A percentile compares a stretch with the other conserved stretches of the same genome.
Evolutionary conservation across 768 basidiomycete species (phyloP).

Genomic region (Lentinula guzmanii): DNA sequence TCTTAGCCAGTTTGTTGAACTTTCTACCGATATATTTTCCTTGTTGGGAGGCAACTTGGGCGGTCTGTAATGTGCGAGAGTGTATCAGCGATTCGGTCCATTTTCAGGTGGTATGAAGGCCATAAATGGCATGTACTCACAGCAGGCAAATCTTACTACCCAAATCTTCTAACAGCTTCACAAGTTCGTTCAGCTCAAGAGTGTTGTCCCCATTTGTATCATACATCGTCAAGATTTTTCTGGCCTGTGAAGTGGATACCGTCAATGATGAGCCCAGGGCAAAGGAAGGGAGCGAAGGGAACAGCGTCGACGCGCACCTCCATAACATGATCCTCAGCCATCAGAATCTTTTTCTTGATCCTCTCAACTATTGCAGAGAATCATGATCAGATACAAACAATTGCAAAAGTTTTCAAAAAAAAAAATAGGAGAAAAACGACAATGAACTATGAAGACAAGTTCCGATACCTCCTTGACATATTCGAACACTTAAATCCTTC

Average conservation of each 20-base stretch:
- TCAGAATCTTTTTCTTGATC: constrained; percentile 82
- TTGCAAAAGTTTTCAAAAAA: neutral
- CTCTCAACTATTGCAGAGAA: constrained; percentile 39
- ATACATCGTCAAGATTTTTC: constrained; percentile 82
- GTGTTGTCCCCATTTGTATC: constrained; percentile 83
- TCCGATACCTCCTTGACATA: no score
- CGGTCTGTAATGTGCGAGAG: constrained; percentile 51
- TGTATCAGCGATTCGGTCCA: no score
- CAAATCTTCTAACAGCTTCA: constrained; percentile 75
- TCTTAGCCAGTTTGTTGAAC: constrained; percentile 64
- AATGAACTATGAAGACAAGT: no score
- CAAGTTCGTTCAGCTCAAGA: constrained; percentile 87
- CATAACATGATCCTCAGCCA: constrained; percentile 73
- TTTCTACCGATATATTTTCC: constrained; percentile 93
- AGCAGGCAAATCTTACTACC: constrained; percentile 85
- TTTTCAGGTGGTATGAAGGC: neutral
- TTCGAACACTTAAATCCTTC: no score
- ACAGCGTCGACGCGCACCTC: constrained; percentile 35
- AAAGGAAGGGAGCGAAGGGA: neutral
- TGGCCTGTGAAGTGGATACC: constrained; percentile 34
- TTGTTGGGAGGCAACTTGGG: constrained; percentile 97
- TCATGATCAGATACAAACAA: no score
- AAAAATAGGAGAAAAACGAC: no score
- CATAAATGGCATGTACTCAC: constrained; percentile 35
- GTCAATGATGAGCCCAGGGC: neutral